These are phyloP conservation scores for Filobasidium floriforme DNA, from an alignment of 768 basidiomycete genomes.

Conservation along the genomic window DNA sequence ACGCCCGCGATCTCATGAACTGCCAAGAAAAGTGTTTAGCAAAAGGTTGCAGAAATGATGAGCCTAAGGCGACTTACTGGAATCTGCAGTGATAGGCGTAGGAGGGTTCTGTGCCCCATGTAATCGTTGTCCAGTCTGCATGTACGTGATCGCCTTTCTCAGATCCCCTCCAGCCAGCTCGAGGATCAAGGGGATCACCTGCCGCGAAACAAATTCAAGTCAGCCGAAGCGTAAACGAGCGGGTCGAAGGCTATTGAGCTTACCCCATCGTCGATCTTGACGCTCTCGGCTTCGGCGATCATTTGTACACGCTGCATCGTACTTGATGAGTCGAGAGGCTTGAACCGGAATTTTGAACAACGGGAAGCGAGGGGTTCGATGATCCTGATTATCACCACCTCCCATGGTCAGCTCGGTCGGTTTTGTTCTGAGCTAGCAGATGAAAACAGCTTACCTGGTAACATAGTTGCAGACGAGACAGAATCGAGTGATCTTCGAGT, in stretches of 20 bases:
- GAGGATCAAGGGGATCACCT: conserved; percentile 41
- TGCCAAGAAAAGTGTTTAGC: conserved; percentile 13
- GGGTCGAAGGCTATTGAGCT: conserved; percentile 17
- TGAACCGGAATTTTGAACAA: conserved; percentile 98
- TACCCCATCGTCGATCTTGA: conserved; percentile 49
- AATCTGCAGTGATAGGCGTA: conserved; percentile 61
- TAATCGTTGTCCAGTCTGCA: conserved; percentile 88
- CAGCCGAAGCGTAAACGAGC: neutral
- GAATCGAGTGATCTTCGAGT: conserved; percentile 91
- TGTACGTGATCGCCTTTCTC: conserved; percentile 91
- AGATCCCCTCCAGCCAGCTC: conserved; percentile 74
- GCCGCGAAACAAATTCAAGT: neutral
- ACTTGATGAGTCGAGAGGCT: conserved; percentile 73
- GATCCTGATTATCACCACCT: conserved; percentile 54
- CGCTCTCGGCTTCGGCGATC: conserved; percentile 69
- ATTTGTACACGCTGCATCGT: conserved; percentile 66
- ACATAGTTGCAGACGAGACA: conserved; percentile 99
- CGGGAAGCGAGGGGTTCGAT: conserved; percentile 98
- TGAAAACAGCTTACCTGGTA: conserved; percentile 83
- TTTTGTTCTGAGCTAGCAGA: too few relatives aligned
- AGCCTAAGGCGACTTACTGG: conserved; percentile 47
- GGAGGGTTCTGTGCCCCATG: conserved; percentile 67
- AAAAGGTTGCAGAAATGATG: too few relatives aligned
- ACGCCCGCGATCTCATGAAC: conserved; percentile 96
- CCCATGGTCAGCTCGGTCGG: too few relatives aligned